A percentile compares a stretch with the other conserved stretches of the same genome.
phyloP scores from a whole-genome alignment of 257 asterid species.

The Jasminum sambac region DNA sequence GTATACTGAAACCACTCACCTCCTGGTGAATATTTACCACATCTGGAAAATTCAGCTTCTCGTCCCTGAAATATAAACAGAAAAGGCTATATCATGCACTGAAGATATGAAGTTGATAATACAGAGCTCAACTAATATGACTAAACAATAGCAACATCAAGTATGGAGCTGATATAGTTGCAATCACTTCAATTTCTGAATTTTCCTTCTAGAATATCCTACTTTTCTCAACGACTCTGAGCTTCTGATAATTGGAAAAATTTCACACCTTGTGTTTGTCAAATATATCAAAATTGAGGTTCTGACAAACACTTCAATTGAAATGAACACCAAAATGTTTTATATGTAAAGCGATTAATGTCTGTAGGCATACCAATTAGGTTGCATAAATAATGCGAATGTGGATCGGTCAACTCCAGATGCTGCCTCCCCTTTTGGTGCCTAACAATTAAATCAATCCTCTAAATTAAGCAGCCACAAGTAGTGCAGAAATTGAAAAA shows the following conservation, averaged over 20 bases:
- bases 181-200: neutral
- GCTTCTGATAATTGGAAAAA: neutral
- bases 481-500: slow-evolving; percentile 4
- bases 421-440: slow-evolving; percentile 70
- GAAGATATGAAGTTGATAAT: neutral
- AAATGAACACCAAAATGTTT: slow-evolving; percentile 13
- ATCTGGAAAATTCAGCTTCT: slow-evolving; percentile 68
- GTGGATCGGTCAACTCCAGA: slow-evolving; percentile 81
- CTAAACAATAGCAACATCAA: neutral
- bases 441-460: slow-evolving; percentile 39
- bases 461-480: neutral
- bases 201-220: neutral
- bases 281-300: neutral
- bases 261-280: slow-evolving; percentile 12
- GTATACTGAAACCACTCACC: slow-evolving; percentile 42
- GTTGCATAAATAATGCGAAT: slow-evolving; percentile 94
- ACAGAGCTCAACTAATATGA: neutral
- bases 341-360: slow-evolving; percentile 13
- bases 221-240: neutral
- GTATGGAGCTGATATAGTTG: neutral
- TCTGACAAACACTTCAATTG: neutral
- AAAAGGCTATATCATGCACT: slow-evolving; percentile 6
- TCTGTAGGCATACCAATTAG: slow-evolving; percentile 64
- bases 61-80: slow-evolving; percentile 53
- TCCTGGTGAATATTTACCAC: slow-evolving; percentile 58